phyloP scores from a whole-genome alignment of 495 filamentous ascomycete genomes.

The Aspergillus cavernicola region DNA sequence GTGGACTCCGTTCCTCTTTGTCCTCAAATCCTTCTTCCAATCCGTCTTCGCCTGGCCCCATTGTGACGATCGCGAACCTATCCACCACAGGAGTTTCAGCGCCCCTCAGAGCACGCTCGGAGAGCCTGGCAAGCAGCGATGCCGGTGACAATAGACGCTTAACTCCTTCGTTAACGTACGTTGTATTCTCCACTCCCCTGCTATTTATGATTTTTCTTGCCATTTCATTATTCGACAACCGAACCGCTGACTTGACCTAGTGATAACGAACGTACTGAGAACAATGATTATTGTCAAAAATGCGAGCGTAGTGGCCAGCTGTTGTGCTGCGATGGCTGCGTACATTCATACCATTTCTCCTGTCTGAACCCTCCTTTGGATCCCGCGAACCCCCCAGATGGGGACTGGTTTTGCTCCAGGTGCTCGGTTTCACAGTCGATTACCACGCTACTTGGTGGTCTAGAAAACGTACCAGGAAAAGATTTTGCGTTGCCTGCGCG shows the following conservation, averaged over 20 bases:
- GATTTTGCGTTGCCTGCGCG: conserved; percentile 68
- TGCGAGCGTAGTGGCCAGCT: conserved; percentile 80
- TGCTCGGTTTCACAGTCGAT: conserved; percentile 61
- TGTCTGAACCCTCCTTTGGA: conserved; percentile 79
- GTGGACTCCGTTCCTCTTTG: conserved; percentile 25
- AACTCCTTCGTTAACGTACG: conserved; percentile 17
- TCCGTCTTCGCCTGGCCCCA: conserved; percentile 12
- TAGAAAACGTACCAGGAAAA: conserved; percentile 62
- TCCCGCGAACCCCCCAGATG: conserved; percentile 57
- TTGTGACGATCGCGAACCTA: not conserved
- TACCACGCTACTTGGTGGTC: conserved; percentile 50
- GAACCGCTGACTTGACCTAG: conserved; percentile 13
- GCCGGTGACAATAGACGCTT: conserved; percentile 25
- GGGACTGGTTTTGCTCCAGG: conserved; percentile 79
- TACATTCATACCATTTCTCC: conserved; percentile 77
- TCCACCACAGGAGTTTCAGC: not conserved
- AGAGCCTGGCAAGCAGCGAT: conserved; percentile 22
- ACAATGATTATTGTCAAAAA: conserved; percentile 81
- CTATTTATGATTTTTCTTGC: not conserved
- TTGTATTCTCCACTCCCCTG: not conserved
- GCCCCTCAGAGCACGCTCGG: conserved; percentile 12
- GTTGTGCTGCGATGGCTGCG: conserved; percentile 89
- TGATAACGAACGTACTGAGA: conserved; percentile 49
- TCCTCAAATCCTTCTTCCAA: conserved; percentile 14
- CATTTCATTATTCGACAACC: not conserved